Evolutionary conservation across 23 red algal genomes (phyloP).

Genomic region (Gracilaria caudata): DNA sequence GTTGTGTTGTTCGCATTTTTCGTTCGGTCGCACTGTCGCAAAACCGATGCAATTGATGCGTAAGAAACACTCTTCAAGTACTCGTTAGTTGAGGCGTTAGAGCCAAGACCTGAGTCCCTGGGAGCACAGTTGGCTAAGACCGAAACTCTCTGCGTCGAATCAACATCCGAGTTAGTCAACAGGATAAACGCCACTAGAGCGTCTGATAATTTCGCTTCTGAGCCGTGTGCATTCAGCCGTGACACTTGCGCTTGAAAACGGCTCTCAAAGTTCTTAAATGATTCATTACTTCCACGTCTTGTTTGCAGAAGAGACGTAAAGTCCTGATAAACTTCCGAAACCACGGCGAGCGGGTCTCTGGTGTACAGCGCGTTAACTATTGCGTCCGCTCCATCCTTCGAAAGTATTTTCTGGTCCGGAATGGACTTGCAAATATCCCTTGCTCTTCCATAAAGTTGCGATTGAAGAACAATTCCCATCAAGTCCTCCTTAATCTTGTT

Average conservation of each 20-base stretch:
- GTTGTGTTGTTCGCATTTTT: not conserved
- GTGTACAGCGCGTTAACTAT: slow-evolving; percentile 39
- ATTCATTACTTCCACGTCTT: not conserved
- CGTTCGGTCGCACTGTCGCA: not conserved
- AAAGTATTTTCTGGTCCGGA: not conserved
- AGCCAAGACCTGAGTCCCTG: not conserved
- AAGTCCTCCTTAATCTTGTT: slow-evolving; percentile 1
- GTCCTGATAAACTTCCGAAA: slow-evolving; percentile 17
- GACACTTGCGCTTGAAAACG: not conserved
- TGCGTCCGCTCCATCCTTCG: not conserved
- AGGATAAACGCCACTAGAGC: not conserved
- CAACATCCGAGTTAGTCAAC: not conserved
- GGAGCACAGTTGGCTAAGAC: not conserved
- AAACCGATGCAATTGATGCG: not conserved
- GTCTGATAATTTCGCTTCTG: not conserved
- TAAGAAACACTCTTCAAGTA: not conserved
- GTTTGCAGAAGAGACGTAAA: not conserved
- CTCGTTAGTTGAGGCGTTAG: not conserved
- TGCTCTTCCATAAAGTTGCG: slow-evolving; percentile 9
- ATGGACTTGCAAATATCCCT: slow-evolving; percentile 21
- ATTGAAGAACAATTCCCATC: slow-evolving; percentile 2
- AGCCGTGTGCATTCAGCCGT: not conserved
- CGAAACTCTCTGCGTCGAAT: not conserved
- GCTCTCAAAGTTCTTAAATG: not conserved
- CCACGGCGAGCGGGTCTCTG: slow-evolving; percentile 17